Conservation (phyloP, 257 asterid genomes). For the Solanum peruvianum region DNA sequence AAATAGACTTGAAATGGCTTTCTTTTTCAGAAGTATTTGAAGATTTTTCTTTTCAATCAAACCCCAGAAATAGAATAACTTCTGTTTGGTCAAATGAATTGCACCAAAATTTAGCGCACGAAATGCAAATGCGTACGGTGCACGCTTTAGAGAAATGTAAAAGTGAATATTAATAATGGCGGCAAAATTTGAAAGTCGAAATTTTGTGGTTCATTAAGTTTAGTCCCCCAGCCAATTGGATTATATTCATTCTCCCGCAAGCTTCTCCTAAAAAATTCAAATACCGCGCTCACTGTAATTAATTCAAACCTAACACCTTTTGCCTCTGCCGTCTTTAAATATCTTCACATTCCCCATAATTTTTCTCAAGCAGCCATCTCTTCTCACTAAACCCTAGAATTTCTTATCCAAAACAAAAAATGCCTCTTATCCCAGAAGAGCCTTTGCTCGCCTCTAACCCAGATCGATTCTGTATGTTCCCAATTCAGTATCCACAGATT, state of each 20-base stretch:
- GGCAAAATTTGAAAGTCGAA: conserved; percentile 1
- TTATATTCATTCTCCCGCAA: conserved; percentile 43
- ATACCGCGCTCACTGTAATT: conserved; percentile 16
- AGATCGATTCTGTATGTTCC: conserved; percentile 95
- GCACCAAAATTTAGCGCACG: not conserved
- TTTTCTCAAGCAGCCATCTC: not conserved
- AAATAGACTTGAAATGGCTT: not conserved
- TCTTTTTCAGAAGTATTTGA: not conserved
- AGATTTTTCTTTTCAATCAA: not conserved
- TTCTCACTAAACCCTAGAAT: not conserved
- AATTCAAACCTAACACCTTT: not conserved
- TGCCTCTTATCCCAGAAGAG: conserved; percentile 81
- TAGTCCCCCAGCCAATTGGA: not conserved
- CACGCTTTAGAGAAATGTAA: not conserved
- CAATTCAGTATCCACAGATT: conserved; percentile 80
- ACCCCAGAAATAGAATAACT: no score
- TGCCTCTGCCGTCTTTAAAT: not conserved
- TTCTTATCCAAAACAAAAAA: conserved; percentile 1
- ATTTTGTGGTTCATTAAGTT: not conserved
- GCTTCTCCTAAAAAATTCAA: conserved; percentile 30
- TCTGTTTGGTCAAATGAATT: not conserved
- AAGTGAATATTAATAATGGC: not conserved
- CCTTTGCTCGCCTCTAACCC: conserved; percentile 71
- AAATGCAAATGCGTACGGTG: not conserved
- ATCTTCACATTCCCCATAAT: not conserved